Evolutionary conservation across 352 stramenopile genomes (phyloP).

Genomic region (Phytopythium boreale): DNA sequence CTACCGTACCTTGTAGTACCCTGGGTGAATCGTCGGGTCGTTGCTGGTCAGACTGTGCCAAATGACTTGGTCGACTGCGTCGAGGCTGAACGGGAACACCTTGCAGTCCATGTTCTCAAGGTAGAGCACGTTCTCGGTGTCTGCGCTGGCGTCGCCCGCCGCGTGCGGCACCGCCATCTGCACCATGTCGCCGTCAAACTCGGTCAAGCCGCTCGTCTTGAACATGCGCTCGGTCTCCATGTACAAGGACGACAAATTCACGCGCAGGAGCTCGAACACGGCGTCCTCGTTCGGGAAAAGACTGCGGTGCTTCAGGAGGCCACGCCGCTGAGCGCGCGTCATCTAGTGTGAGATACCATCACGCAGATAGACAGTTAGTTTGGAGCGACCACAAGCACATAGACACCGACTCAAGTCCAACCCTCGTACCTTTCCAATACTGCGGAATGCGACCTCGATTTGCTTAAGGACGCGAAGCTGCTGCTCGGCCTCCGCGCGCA

Average conservation of each 20-base stretch:
- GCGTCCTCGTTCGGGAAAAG: slow-evolving; percentile 19
- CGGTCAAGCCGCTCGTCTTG: slow-evolving; percentile 12
- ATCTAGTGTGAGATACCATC: neutral
- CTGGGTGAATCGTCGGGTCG: slow-evolving; percentile 16
- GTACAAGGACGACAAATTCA: slow-evolving; percentile 23
- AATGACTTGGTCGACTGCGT: slow-evolving; percentile 18
- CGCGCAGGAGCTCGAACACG: slow-evolving; percentile 29
- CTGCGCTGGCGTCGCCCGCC: neutral
- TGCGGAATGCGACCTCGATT: slow-evolving; percentile 33
- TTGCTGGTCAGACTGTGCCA: slow-evolving; percentile 23
- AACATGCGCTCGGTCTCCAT: slow-evolving; percentile 21
- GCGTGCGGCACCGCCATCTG: slow-evolving; percentile 12
- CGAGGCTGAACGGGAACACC: slow-evolving; percentile 25
- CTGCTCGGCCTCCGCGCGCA: slow-evolving; percentile 28
- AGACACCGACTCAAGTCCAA: too few relatives aligned
- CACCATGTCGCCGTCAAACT: slow-evolving; percentile 26
- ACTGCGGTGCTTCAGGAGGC: neutral
- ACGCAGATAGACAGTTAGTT: slow-evolving; percentile 8
- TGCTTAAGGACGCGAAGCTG: slow-evolving; percentile 34
- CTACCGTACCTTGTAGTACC: slow-evolving; percentile 14
- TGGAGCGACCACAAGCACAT: too few relatives aligned
- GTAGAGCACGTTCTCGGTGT: slow-evolving; percentile 14
- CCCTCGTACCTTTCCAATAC: slow-evolving; percentile 18
- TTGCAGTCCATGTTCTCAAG: slow-evolving; percentile 32
- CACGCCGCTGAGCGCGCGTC: neutral